Evolutionary conservation across 768 basidiomycete genomes (phyloP), one percentile per base, ranked within the genome.

Genomic region (Ramaria sp.): DNA sequence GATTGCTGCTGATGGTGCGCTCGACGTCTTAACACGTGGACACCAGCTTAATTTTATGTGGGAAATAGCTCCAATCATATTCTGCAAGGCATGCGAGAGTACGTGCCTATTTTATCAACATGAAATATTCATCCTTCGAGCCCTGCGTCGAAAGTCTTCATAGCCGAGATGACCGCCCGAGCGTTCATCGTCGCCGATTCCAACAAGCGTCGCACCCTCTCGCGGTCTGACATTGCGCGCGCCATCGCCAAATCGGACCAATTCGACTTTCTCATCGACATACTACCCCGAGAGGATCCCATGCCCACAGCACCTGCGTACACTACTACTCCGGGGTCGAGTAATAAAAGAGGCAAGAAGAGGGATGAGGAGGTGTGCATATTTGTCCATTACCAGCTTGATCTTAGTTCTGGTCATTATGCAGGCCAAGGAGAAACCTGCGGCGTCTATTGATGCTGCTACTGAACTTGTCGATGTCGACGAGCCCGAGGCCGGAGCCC

Each of bases 31-130:
- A 17, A 19, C 41, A n/a, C 27, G 22, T 48, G 46, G 37, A 13
- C 38, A 13, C 12, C 15, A 48, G 27, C 53, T 22, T 51, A 51
- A 49, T 45, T 58, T 43, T 51, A 7, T 31, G 42, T 24, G 45
- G 27, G 42, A 15, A 27, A 39, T 63, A 87, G 95, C 92, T 10
- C 95, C 95, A 6, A 88, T 98, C 58, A 73, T 98, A 39, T 95
- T 97, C 70, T 93, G 91, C 73, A 97, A 97, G 71, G 95, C 95
- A 54, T 98, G 95, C 72, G 95, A 98, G 78, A 88, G 95, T 97
- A 63, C 65, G 91, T 82, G 20, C 33, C 37, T 51, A 20, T 34
- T 24, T 43, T 19, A n/a, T 19, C 22, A 31, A 33, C 15, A 2
- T 27, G 5, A 20, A 27, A 24, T 49, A 17, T 58, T 46, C 59